Evolutionary conservation across 169 alveolate species (phyloP).

Genomic region (Cryptosporidium xiaoi): DNA sequence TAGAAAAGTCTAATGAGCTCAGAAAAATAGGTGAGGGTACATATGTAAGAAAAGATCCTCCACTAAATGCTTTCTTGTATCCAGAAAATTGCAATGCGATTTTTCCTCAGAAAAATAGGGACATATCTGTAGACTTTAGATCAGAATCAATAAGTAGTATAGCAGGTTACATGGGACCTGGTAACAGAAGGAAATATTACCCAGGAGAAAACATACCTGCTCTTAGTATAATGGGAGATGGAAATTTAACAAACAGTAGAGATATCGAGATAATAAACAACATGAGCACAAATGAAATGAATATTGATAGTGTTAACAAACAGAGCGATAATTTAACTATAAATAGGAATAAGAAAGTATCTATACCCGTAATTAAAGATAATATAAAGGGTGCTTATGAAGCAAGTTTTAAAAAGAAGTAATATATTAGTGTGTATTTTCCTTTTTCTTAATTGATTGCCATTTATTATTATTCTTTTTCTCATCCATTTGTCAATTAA

Average conservation of each 20-base stretch:
- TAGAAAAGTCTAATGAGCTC: conserved; percentile 41
- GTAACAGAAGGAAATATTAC: conserved; percentile 66
- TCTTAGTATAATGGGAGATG: conserved; percentile 56
- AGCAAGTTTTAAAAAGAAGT: conserved; percentile 58
- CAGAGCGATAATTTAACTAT: not conserved
- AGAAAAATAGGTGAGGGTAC: conserved; percentile 70
- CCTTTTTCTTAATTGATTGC: no score
- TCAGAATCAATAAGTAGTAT: conserved; percentile 60
- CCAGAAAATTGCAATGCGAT: conserved; percentile 60
- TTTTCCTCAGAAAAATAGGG: conserved; percentile 53
- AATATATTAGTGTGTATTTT: not conserved
- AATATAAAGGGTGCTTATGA: conserved; percentile 62
- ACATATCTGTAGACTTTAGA: conserved; percentile 57
- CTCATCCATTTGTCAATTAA: no score
- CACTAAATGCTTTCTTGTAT: conserved; percentile 57
- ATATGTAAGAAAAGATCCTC: conserved; percentile 44
- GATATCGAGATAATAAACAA: conserved; percentile 44
- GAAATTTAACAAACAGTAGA: conserved; percentile 53
- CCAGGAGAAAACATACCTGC: conserved; percentile 54
- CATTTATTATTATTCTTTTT: no score
- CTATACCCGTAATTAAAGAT: conserved; percentile 64
- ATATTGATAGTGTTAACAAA: conserved; percentile 8
- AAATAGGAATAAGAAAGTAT: conserved; percentile 2
- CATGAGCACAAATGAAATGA: not conserved
- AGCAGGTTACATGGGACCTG: conserved; percentile 75